Base-by-base conservation (phyloP, 192 early-diverging fungal species). In the Chytriomyces hyalinus region DNA sequence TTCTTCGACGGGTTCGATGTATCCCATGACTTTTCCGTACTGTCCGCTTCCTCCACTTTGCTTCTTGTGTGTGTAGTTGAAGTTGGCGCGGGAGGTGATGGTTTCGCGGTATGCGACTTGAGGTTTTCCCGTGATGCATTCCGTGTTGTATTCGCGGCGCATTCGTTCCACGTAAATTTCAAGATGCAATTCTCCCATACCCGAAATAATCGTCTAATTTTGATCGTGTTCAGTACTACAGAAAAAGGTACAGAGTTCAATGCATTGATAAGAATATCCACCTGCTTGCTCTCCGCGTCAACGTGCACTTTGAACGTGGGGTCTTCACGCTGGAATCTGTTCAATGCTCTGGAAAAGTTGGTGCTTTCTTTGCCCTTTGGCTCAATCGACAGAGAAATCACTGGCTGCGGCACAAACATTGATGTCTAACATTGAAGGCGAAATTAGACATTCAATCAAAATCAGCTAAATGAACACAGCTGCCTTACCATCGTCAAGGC, bases 151-250 rank as follows among this genome's bases (percentile, higher is more conserved):
- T 84, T 99, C 97, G 81, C 97, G 92, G 67, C 93, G 92, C 96
- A 99, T 97, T 71, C 97, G 94, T 85, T 99, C 97, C 64, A 99
- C 95, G 85, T 97, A 99, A 78, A 99, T 93, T 70, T 99, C 97
- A 46, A 99, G 79, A 78, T 99, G 97, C 61, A 99, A 84, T 73
- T 97, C 96, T 6, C 97, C 97, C 97, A 97, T 97, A 0, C 97
- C 97, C 67, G 93, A 91, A 10, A 99, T 86, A 75, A 97, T 84
- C 8, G 89, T 93, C 80, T 99, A 92, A 81, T 94, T 92, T 62
- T 36, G 36, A 36, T 36, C 2, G 36, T 4, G 36, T 2, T 36
- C 36, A 36, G 36, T 36, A 36, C 1, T 1, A 36, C 36, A 36
- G 36, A 26, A 26, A 0, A 26, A 26, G 24, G 24, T 26, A 26